phyloP scores from a whole-genome alignment of 2,329 filamentous ascomycete species.

The Nothophoma quercina region DNA sequence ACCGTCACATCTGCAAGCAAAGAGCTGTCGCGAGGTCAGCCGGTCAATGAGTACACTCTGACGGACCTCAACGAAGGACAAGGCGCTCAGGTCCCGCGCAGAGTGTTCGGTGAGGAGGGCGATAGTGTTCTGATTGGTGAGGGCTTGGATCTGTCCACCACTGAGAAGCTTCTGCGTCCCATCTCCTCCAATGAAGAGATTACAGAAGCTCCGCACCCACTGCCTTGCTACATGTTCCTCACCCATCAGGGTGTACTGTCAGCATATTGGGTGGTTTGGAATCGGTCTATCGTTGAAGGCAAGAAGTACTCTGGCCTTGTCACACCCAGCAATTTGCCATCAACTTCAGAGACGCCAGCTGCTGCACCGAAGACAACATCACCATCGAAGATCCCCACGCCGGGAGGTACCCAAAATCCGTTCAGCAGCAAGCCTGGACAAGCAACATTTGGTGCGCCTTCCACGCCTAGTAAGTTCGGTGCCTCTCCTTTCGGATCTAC shows the following conservation, averaged over 20 bases:
- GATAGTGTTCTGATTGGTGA: conserved; percentile 83
- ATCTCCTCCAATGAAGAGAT: conserved; percentile 80
- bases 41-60: conserved; percentile 74
- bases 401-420: conserved; percentile 5
- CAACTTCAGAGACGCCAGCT: conserved; percentile 26
- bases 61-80: conserved; percentile 78
- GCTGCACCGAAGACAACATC: conserved; percentile 26
- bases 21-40: conserved; percentile 68
- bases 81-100: conserved; percentile 68
- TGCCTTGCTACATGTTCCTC: conserved; percentile 84
- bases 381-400: conserved; percentile 20
- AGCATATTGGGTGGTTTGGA: conserved; percentile 92
- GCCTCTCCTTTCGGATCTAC: conserved; percentile 19
- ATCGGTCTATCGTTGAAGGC: conserved; percentile 79
- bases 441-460: conserved; percentile 38
- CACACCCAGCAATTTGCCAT: not conserved
- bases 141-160: conserved; percentile 82
- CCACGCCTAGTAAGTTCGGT: conserved; percentile 33
- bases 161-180: conserved; percentile 78
- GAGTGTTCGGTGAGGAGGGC: conserved; percentile 50
- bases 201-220: conserved; percentile 76
- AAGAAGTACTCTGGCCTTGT: conserved; percentile 76
- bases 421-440: conserved; percentile 22
- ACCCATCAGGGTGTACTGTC: conserved; percentile 88
- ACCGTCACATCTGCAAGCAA: conserved; percentile 77